These are phyloP conservation scores for Lantana camara DNA, from an alignment of 257 asterid species.

Conservation along the genomic window DNA sequence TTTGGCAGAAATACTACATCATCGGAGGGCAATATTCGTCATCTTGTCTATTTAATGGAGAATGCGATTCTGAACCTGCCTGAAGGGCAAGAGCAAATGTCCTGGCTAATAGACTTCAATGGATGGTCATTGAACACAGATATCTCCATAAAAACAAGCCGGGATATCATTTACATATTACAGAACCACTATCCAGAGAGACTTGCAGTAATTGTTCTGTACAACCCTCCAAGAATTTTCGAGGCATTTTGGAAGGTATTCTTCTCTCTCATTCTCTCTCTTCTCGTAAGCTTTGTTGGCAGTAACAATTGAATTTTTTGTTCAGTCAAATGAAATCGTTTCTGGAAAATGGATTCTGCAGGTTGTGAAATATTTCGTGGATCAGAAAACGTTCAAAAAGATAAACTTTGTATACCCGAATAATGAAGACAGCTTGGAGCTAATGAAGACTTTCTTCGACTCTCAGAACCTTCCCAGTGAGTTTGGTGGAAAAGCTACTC, in stretches of 20 bases:
- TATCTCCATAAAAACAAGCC: constrained; percentile 59
- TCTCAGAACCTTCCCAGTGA: constrained; percentile 78
- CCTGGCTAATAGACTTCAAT: constrained; percentile 89
- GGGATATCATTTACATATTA: constrained; percentile 63
- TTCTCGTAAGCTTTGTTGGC: too few species aligned
- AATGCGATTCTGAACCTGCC: constrained; percentile 76
- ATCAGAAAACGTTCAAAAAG: constrained; percentile 57
- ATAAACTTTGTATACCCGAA: constrained; percentile 71
- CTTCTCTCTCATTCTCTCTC: too few species aligned
- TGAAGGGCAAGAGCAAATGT: constrained; percentile 80
- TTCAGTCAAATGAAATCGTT: neutral
- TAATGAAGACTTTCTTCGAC: constrained; percentile 70
- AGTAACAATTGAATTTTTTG: too few species aligned
- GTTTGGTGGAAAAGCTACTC: constrained; percentile 80
- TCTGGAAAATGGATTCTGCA: constrained; percentile 28
- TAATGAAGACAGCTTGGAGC: constrained; percentile 61
- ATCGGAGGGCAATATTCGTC: constrained; percentile 66
- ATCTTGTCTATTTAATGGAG: constrained; percentile 78
- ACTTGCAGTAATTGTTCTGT: constrained; percentile 65
- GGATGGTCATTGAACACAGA: constrained; percentile 79
- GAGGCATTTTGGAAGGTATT: constrained; percentile 81
- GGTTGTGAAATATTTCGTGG: constrained; percentile 76
- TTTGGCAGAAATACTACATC: constrained; percentile 68
- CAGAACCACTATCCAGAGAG: constrained; percentile 92
- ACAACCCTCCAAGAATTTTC: constrained; percentile 77